phyloP scores from a whole-genome alignment of 768 basidiomycete genomes.

The Lactarius akahatsu region DNA sequence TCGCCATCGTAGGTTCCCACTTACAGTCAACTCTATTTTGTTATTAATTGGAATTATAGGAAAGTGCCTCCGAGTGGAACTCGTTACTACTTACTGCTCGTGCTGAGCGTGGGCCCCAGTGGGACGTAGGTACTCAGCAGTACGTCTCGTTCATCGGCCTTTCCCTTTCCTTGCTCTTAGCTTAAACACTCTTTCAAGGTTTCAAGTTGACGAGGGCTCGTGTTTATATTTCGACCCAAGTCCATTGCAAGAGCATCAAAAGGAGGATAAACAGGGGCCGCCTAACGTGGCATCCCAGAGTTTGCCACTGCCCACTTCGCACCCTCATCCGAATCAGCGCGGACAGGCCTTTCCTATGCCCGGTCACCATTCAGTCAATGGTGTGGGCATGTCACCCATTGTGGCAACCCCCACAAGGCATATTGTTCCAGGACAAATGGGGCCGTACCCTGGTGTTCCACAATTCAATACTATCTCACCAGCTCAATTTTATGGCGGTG shows the following conservation, averaged over 20 bases:
- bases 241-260: slow-evolving; percentile 33
- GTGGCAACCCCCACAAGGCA: slow-evolving; percentile 34
- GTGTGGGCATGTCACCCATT: slow-evolving; percentile 24
- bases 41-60: slow-evolving; percentile 38
- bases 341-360: slow-evolving; percentile 17
- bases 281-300: neutral
- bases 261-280: slow-evolving; percentile 30
- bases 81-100: slow-evolving; percentile 74
- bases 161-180: neutral
- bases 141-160: slow-evolving; percentile 39
- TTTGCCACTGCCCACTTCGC: slow-evolving; percentile 27
- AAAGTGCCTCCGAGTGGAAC: slow-evolving; percentile 86
- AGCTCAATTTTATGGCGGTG: slow-evolving; percentile 42
- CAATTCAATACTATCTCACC: slow-evolving; percentile 40
- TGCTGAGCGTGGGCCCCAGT: slow-evolving; percentile 80
- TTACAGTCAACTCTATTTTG: neutral
- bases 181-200: slow-evolving; percentile 43
- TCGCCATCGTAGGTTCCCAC: slow-evolving; percentile 58
- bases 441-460: slow-evolving; percentile 29
- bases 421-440: slow-evolving; percentile 32
- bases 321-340: slow-evolving; percentile 25
- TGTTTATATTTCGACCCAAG: slow-evolving; percentile 73
- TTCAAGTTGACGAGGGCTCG: slow-evolving; percentile 71
- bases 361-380: slow-evolving; percentile 29
- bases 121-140: slow-evolving; percentile 88